Conservation (phyloP, 2,329 filamentous ascomycete species). For the Fonsecaea erecta region DNA sequence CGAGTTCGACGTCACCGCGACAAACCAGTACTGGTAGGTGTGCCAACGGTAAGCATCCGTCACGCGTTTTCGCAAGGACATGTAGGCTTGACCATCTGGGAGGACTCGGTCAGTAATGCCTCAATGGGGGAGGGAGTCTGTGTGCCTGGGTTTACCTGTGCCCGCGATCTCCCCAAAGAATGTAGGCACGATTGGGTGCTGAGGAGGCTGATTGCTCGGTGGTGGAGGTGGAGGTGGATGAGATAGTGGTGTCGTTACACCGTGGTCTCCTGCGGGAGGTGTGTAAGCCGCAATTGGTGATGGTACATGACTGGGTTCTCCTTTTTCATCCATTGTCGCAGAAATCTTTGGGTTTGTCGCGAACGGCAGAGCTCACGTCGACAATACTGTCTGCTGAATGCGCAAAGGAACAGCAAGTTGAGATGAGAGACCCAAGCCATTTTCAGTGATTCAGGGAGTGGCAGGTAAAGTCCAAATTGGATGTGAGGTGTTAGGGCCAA, state of each 20-base stretch:
- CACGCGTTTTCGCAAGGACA: constrained; percentile 17
- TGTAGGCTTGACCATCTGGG: constrained; percentile 17
- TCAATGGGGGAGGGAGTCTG: neutral
- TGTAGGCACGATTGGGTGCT: constrained; percentile 12
- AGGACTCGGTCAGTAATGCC: neutral
- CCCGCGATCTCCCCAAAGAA: constrained; percentile 14
- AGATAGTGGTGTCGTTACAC: neutral
- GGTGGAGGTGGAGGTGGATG: too few species aligned
- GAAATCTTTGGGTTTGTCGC: neutral
- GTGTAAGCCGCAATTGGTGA: neutral
- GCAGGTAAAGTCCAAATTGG: neutral
- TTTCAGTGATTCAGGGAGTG: neutral
- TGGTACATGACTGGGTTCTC: neutral
- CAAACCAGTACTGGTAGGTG: constrained; percentile 29
- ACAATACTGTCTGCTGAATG: neutral
- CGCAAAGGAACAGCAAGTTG: neutral
- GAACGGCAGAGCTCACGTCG: neutral
- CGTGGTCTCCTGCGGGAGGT: constrained; percentile 2
- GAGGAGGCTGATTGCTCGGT: neutral
- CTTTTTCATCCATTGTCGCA: constrained; percentile 10
- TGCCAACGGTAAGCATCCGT: constrained; percentile 19
- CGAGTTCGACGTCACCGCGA: constrained; percentile 17
- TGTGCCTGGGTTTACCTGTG: constrained; percentile 1
- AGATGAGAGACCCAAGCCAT: neutral
- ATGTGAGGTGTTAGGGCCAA: neutral